A percentile compares a stretch with the other conserved stretches of the same genome.
Conservation (phyloP, 495 filamentous ascomycete genomes). For the Aspergillus nanangensis region DNA sequence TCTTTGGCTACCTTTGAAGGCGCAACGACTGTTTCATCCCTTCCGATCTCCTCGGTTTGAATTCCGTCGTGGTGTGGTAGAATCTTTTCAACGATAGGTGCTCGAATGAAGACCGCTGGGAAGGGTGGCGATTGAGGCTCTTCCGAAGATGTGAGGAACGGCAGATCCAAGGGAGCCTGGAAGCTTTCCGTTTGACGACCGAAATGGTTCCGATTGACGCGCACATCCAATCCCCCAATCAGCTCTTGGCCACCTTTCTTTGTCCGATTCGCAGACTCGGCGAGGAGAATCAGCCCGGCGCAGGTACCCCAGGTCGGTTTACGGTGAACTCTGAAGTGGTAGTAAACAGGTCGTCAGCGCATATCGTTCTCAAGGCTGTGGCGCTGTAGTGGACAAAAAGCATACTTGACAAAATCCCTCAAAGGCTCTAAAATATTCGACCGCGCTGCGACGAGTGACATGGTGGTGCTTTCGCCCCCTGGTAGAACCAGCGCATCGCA, state of each 20-base stretch:
- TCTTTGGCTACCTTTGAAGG: conserved; percentile 52
- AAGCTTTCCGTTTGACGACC: conserved; percentile 94
- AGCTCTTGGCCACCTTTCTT: conserved; percentile 92
- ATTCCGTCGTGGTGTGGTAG: conserved; percentile 51
- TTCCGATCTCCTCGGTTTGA: conserved; percentile 44
- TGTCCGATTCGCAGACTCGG: conserved; percentile 80
- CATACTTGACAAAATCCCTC: conserved; percentile 89
- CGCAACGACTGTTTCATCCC: conserved; percentile 62
- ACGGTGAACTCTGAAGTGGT: conserved; percentile 40
- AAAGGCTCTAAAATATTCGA: conserved; percentile 79
- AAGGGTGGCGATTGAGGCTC: conserved; percentile 51
- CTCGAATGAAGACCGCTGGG: conserved; percentile 86
- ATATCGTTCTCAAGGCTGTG: not conserved
- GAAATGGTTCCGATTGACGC: conserved; percentile 94
- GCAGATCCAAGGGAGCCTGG: conserved; percentile 67
- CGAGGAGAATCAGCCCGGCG: conserved; percentile 87
- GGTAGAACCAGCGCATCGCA: conserved; percentile 88
- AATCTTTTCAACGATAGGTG: conserved; percentile 86
- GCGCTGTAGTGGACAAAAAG: conserved; percentile 6
- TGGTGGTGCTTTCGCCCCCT: conserved; percentile 91
- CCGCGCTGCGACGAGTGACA: conserved; percentile 81
- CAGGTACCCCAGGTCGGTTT: conserved; percentile 96
- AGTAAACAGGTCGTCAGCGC: conserved; percentile 15
- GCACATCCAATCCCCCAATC: conserved; percentile 86
- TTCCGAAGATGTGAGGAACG: conserved; percentile 52